A percentile compares a stretch with the other conserved stretches of the same genome.
These are phyloP conservation scores for Coprinellus aureogranulatus DNA, from an alignment of 768 basidiomycete species.

Conservation along the genomic window DNA sequence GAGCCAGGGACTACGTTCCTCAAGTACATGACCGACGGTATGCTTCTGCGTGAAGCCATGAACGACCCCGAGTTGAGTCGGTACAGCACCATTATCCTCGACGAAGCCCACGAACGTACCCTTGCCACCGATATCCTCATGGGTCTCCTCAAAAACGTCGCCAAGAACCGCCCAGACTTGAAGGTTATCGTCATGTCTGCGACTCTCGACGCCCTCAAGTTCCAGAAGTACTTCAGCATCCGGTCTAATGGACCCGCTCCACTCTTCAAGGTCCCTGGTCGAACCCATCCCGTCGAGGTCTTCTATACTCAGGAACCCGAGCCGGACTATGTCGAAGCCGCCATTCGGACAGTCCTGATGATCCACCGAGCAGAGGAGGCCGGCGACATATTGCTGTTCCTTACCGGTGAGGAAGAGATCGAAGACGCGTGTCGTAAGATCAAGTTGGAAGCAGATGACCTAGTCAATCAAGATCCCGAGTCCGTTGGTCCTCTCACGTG, in stretches of 20 bases:
- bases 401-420: constrained; percentile 98
- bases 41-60: constrained; percentile 98
- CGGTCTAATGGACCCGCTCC: constrained; percentile 53
- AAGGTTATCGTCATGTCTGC: constrained; percentile 99
- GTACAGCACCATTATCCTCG: constrained; percentile 97
- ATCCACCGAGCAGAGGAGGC: constrained; percentile 94
- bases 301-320: constrained; percentile 93
- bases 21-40: constrained; percentile 99
- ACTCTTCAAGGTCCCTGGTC: constrained; percentile 86
- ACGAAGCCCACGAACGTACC: constrained; percentile 98
- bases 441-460: constrained; percentile 83
- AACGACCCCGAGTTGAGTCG: constrained; percentile 85
- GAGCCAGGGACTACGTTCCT: constrained; percentile 87
- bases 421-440: constrained; percentile 95
- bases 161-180: constrained; percentile 77
- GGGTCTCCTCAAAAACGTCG: constrained; percentile 88
- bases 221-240: constrained; percentile 87
- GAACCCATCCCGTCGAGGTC: constrained; percentile 94
- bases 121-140: constrained; percentile 98
- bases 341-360: constrained; percentile 94
- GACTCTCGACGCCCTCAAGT: constrained; percentile 94
- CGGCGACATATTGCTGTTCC: constrained; percentile 90
- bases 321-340: constrained; percentile 94
- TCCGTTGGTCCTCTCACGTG: constrained; percentile 84
- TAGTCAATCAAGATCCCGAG: constrained; percentile 65